Evolutionary conservation across 495 filamentous ascomycete genomes (phyloP), one percentile per base, ranked within the genome.

Genomic region (Lepidopterella palustris): DNA sequence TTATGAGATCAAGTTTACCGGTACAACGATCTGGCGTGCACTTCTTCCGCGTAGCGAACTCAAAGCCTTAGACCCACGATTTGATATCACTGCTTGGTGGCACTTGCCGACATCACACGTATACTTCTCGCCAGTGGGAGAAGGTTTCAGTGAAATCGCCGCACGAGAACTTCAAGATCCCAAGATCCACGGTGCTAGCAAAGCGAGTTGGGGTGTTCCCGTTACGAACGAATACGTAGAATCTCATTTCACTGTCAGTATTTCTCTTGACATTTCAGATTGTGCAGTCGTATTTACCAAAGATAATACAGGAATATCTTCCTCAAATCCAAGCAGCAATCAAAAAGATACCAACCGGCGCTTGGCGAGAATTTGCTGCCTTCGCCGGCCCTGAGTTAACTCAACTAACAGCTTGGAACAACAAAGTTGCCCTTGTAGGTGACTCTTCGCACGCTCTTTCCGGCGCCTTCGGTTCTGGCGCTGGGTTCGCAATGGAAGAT

Each of bases 151-250:
- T n/a, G n/a, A n/a, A n/a, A n/a, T n/a, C n/a, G n/a, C n/a, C n/a
- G n/a, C n/a, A n/a, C n/a, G n/a, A n/a, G n/a, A n/a, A n/a, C n/a
- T n/a, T n/a, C n/a, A n/a, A n/a, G n/a, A n/a, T n/a, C n/a, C n/a
- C n/a, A n/a, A n/a, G n/a, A n/a, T n/a, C n/a, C n/a, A n/a, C n/a
- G n/a, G n/a, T n/a, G n/a, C n/a, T n/a, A n/a, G n/a, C n/a, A n/a
- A n/a, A n/a, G n/a, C n/a, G n/a, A 74, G 70, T 31, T 80, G 77
- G 78, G 78, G 76, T 9, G 70, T 78, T 29, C 74, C 73, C 0
- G 75, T 72, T 0, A 72, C 72, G 9, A 79, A 79, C 49, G 72
- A 73, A 25, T 62, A 70, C n/a, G 77, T 79, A 2, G 66, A 72
- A 57, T 70, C 74, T 1, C 51, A 80, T 59, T 80, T 78, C 56